These are phyloP conservation scores for Cercophora scortea DNA, from an alignment of 495 filamentous ascomycete species.

Conservation along the genomic window DNA sequence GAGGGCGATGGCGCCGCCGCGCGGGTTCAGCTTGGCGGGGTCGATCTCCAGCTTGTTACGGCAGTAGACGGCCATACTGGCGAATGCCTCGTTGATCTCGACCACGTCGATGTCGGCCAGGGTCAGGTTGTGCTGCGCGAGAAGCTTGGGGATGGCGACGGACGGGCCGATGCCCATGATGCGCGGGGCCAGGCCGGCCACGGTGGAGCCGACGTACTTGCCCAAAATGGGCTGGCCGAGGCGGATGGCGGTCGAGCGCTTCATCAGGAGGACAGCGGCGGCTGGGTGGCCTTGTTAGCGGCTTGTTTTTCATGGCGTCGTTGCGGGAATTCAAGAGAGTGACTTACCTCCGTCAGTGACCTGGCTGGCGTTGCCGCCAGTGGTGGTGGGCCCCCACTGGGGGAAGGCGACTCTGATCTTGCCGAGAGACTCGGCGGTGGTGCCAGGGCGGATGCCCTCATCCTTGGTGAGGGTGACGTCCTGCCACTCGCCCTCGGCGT, in stretches of 20 bases:
- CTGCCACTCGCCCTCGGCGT: conserved; percentile 70
- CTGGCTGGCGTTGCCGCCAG: conserved; percentile 93
- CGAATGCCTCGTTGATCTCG: conserved; percentile 97
- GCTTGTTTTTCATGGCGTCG: conserved; percentile 2
- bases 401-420: conserved; percentile 93
- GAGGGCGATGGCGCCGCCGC: conserved; percentile 71
- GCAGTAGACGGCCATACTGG: conserved; percentile 95
- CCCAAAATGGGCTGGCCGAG: conserved; percentile 86
- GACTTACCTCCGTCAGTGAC: conserved; percentile 68
- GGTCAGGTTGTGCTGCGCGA: conserved; percentile 69
- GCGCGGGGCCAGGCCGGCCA: conserved; percentile 79
- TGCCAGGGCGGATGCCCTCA: conserved; percentile 84
- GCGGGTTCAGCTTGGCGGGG: conserved; percentile 78
- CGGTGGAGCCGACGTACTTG: conserved; percentile 89
- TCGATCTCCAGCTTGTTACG: conserved; percentile 68
- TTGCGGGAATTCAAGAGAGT: neutral
- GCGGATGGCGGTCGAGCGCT: conserved; percentile 77
- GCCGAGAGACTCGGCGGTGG: conserved; percentile 67
- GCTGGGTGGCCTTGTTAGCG: conserved; percentile 30
- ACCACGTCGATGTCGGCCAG: conserved; percentile 80
- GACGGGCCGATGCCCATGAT: conserved; percentile 98
- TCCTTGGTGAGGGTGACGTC: conserved; percentile 73
- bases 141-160: conserved; percentile 88
- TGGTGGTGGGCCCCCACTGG: conserved; percentile 77
- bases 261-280: conserved; percentile 87